Base-by-base conservation (phyloP, 805 yeast species). In the Hanseniaspora meyeri region DNA sequence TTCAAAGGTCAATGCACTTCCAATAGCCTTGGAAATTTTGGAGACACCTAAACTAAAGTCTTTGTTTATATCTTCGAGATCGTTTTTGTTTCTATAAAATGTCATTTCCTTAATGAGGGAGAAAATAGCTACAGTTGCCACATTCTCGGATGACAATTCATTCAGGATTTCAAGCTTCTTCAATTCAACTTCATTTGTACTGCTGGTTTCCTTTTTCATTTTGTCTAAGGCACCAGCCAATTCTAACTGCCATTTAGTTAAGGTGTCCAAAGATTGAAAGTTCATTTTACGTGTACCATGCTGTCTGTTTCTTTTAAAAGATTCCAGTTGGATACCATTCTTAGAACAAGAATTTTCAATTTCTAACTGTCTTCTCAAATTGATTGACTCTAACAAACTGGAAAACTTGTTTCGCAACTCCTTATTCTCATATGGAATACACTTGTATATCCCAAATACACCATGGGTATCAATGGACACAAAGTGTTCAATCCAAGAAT, bases 181-280 rank as follows among this genome's bases (percentile, higher is more conserved):
- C 1, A 31, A 8, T 9, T 36, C 43, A 14, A 39, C 47, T 11
- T 36, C 42, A 36, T 31, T 46, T 11, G 12, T 20, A 14, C 24
- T 16, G 6, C 2, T 29, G 8, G 47, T 31, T 9, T 19, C 19
- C 2, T 71, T 71, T 11, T 81, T 76, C 66, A 88, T 97, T 60
- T 79, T 78, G 60, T 79, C 72, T 14, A 93, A 77, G 52, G 81
- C 71, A 0, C 95, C 93, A 34, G 81, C 68, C 77, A 90, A 75
- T 49, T 79, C 81, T 54, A 76, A 75, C 61, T 84, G 83, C 98
- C 98, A 93, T 58, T 79, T 78, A 79, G 88, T 93, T 42, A 93
- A 70, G 61, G 82, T 81, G 1, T 81, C 82, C 14, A 49, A 20
- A 17, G 43, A 38, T 14, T 39, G 24, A 6, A 10, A 9, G 10